Conservation (phyloP, 78 protist species). For the Acrasis kona region DNA sequence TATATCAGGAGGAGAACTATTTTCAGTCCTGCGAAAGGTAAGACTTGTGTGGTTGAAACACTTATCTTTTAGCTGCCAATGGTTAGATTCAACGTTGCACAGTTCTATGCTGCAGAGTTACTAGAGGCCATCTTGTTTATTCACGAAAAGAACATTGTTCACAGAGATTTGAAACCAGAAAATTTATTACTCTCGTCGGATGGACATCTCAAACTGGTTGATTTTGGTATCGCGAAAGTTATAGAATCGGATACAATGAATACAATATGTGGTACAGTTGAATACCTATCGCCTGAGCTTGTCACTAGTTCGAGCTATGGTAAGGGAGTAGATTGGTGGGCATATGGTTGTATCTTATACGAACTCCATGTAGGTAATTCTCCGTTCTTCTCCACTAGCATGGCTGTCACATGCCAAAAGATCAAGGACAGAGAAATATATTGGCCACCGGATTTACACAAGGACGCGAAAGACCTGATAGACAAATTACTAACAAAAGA, state of each 20-base stretch:
- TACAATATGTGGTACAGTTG: conserved; percentile 34
- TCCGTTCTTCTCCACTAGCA: neutral
- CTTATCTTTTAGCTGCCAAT: neutral
- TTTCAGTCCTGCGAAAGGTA: neutral
- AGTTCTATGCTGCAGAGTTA: conserved; percentile 22
- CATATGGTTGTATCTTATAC: neutral
- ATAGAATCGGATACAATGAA: neutral
- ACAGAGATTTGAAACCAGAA: conserved; percentile 8
- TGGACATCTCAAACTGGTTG: conserved; percentile 5
- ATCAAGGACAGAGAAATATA: neutral
- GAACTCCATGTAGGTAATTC: neutral
- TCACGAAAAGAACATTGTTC: neutral
- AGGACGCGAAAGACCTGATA: neutral
- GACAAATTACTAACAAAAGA: neutral
- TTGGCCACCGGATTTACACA: neutral
- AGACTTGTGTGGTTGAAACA: too few relatives aligned
- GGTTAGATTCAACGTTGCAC: too few relatives aligned
- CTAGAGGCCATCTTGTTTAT: conserved; percentile 9
- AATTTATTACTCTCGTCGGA: conserved; percentile 3
- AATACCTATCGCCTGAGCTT: conserved; percentile 37
- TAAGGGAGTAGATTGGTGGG: conserved; percentile 10
- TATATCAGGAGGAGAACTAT: conserved; percentile 19
- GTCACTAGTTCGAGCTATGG: conserved; percentile 2
- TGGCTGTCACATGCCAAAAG: neutral
- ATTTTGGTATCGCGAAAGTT: conserved; percentile 10